These are phyloP conservation scores for Helminthosporium solani DNA, from an alignment of 2,329 filamentous ascomycete species.

Conservation along the genomic window DNA sequence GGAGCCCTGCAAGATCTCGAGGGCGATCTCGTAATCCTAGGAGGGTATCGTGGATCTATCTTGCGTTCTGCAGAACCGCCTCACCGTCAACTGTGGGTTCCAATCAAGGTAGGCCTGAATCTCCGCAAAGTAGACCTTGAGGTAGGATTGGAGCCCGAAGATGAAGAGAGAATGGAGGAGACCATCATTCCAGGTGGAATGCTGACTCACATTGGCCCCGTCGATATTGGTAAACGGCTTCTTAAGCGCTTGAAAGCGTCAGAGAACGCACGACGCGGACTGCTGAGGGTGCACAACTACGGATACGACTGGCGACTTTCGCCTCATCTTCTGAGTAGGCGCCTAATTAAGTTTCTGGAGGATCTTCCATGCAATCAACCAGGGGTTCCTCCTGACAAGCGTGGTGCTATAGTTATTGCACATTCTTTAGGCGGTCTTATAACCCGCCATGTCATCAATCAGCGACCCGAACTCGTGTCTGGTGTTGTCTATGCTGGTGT, in stretches of 20 bases:
- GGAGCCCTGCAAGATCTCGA: constrained; percentile 67
- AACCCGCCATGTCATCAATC: constrained; percentile 83
- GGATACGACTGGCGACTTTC: constrained; percentile 94
- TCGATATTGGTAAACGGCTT: constrained; percentile 82
- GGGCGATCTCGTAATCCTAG: constrained; percentile 84
- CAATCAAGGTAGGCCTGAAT: constrained; percentile 88
- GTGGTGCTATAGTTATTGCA: constrained; percentile 78
- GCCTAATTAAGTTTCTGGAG: constrained; percentile 72
- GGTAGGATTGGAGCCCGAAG: constrained; percentile 76
- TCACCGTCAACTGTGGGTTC: constrained; percentile 89
- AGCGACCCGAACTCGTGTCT: constrained; percentile 78
- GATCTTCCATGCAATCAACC: constrained; percentile 71
- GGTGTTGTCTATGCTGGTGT: constrained; percentile 84
- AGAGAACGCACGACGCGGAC: constrained; percentile 70
- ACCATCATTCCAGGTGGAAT: constrained; percentile 84
- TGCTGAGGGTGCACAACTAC: constrained; percentile 80
- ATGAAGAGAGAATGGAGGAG: constrained; percentile 80
- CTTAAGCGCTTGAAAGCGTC: constrained; percentile 75
- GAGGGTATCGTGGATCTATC: constrained; percentile 89
- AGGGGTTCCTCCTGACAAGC: constrained; percentile 52
- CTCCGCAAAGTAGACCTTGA: constrained; percentile 89
- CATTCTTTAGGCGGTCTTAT: constrained; percentile 88
- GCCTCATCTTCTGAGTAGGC: constrained; percentile 70
- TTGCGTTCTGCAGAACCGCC: constrained; percentile 78
- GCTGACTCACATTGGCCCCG: constrained; percentile 86